phyloP scores from a whole-genome alignment of 805 yeast genomes.

The Ogataea nitratoaversa region DNA sequence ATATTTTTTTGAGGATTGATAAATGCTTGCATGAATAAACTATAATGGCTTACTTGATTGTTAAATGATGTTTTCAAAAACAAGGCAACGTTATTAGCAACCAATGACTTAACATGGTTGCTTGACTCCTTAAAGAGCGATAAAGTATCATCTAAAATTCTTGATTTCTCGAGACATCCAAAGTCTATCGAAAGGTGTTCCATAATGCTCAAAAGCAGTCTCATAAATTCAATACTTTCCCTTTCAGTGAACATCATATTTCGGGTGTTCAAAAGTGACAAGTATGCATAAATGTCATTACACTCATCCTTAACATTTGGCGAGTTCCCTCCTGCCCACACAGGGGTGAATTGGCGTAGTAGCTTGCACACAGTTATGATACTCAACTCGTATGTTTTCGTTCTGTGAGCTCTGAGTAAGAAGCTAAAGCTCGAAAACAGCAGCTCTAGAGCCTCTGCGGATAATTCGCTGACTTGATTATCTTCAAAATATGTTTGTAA shows the following conservation, averaged over 20 bases:
- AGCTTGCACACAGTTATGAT: slow-evolving; percentile 32
- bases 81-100: slow-evolving; percentile 16
- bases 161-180: slow-evolving; percentile 1
- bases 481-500: slow-evolving; percentile 9
- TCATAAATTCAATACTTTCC: slow-evolving; percentile 30
- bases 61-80: slow-evolving; percentile 1
- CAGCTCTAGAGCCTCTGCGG: slow-evolving; percentile 4
- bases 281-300: slow-evolving; percentile 45
- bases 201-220: slow-evolving; percentile 31
- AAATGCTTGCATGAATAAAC: slow-evolving; percentile 28
- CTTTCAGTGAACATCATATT: slow-evolving; percentile 36
- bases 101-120: slow-evolving; percentile 21
- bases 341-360: slow-evolving; percentile 21
- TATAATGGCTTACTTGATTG: slow-evolving; percentile 28
- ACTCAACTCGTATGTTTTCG: slow-evolving; percentile 38
- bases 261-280: slow-evolving; percentile 37
- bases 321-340: slow-evolving; percentile 25
- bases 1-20: slow-evolving; percentile 33
- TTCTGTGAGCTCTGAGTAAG: slow-evolving; percentile 17
- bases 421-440: slow-evolving; percentile 11
- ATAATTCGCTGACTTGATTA: neutral
- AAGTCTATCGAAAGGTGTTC: slow-evolving; percentile 8
- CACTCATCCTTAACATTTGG: slow-evolving; percentile 36
- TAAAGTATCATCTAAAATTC: neutral
- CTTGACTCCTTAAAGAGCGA: slow-evolving; percentile 10